Conservation (phyloP, 208 protist genomes). For the Leishmania gerbilli region DNA sequence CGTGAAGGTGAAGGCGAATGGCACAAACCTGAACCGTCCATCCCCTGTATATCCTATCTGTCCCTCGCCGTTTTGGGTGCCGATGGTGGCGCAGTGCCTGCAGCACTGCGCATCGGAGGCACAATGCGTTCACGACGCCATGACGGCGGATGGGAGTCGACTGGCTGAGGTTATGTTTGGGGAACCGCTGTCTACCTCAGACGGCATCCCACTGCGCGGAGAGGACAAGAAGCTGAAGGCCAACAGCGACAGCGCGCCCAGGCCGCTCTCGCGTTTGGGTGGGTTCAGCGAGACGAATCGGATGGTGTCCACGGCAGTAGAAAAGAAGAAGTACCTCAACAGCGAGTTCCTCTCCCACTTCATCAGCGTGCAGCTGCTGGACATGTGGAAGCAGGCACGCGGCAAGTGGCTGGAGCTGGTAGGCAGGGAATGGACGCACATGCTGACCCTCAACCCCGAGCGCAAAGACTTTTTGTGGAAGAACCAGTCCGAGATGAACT, state of each 20-base stretch:
- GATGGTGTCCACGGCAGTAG: slow-evolving; percentile 34
- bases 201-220: slow-evolving; percentile 56
- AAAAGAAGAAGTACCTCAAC: slow-evolving; percentile 54
- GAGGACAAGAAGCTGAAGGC: slow-evolving; percentile 45
- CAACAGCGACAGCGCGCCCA: slow-evolving; percentile 17
- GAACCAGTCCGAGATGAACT: slow-evolving; percentile 82
- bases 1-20: slow-evolving; percentile 67
- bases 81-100: slow-evolving; percentile 30
- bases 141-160: slow-evolving; percentile 17
- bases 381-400: slow-evolving; percentile 66
- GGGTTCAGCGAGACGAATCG: slow-evolving; percentile 58
- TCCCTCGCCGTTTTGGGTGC: slow-evolving; percentile 60
- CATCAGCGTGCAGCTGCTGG: slow-evolving; percentile 48
- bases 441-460: slow-evolving; percentile 41
- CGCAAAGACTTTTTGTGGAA: slow-evolving; percentile 83
- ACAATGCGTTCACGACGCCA: slow-evolving; percentile 37
- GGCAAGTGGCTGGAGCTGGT: slow-evolving; percentile 67
- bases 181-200: slow-evolving; percentile 42
- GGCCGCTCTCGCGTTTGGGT: slow-evolving; percentile 28
- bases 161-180: slow-evolving; percentile 57
- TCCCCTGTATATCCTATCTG: slow-evolving; percentile 44
- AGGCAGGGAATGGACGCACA: slow-evolving; percentile 52
- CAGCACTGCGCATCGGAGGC: slow-evolving; percentile 34
- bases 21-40: slow-evolving; percentile 61
- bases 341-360: slow-evolving; percentile 35